Base-by-base conservation (phyloP, 345 rosid genomes). In the Raphanus sativus region DNA sequence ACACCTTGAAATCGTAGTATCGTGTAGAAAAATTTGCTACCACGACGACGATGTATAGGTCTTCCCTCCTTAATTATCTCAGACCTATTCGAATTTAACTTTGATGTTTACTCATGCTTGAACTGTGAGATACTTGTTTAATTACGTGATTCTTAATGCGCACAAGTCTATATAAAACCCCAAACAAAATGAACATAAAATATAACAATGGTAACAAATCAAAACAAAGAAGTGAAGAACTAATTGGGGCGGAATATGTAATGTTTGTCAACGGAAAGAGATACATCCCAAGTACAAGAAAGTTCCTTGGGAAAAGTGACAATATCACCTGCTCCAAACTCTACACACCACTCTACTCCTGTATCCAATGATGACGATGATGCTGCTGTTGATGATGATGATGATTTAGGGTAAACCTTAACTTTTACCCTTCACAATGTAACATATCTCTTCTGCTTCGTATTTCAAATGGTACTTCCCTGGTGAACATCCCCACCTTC, bases 241-340 rank as follows among this genome's bases (percentile, higher is more conserved):
- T 83, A 70, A 4, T 88, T 28, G 6, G 88, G 86, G 81, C 85
- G 92, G 13, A 93, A 91, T 54, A 87, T 90, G 86, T 89, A 94
- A 75, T 88, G 83, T 84, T 94, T 94, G 76, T 94, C 97, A 64
- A 94, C 90, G 12, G 98, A 87, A 7, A 90, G 77, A 26, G 91
- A 84, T 5, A 94, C 96, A 74, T 91, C 97, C 98, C 98, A 94
- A 66, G 92, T 90, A 81, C 97, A 94, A 69, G 96, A 89, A 28
- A 90, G 86, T 11, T 97, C 98, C 74, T 88, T 90, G 0, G 96
- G 98, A 40, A 94, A 87, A 62, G 71, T 85, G 36, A 94, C 97
- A 38, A 94, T 87, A 88, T 94, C 98, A 77, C 98, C 98, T 0
- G 94, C 94, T 0, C 96, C 96, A 70, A 94, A 94, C 86, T 91